These are phyloP conservation scores for Yamadazyma kitorensis DNA, from an alignment of 805 yeast species.

Conservation along the genomic window DNA sequence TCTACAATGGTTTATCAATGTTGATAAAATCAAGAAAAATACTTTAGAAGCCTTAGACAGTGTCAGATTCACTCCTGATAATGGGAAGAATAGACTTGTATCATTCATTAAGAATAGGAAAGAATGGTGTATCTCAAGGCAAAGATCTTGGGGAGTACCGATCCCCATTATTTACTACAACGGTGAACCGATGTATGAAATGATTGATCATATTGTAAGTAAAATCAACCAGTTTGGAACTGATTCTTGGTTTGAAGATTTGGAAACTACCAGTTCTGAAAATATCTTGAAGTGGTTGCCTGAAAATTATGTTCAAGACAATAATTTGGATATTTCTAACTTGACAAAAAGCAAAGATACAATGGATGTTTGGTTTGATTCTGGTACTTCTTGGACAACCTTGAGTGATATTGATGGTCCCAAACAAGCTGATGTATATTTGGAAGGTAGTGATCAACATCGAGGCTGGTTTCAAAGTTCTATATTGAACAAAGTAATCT, in stretches of 20 bases:
- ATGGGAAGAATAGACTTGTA: conserved; percentile 66
- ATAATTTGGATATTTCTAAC: conserved; percentile 38
- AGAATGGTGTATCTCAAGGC: conserved; percentile 98
- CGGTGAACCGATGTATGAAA: conserved; percentile 58
- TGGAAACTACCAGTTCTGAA: no score
- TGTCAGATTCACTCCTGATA: conserved; percentile 72
- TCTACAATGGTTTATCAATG: conserved; percentile 95
- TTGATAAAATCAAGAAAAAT: conserved; percentile 62
- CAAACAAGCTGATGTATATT: conserved; percentile 70
- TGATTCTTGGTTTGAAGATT: conserved; percentile 79
- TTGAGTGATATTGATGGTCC: no score
- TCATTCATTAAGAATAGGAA: conserved; percentile 74
- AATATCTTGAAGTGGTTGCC: conserved; percentile 74
- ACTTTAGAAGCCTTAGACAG: conserved; percentile 58
- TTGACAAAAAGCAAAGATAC: conserved; percentile 79
- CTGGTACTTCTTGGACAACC: conserved; percentile 88
- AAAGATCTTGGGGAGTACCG: conserved; percentile 97
- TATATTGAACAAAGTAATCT: conserved; percentile 67
- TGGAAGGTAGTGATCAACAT: conserved; percentile 98
- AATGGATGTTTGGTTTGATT: conserved; percentile 99
- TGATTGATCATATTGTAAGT: conserved; percentile 53
- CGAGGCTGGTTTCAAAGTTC: conserved; percentile 99
- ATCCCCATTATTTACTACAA: conserved; percentile 73
- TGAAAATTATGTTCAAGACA: neutral
- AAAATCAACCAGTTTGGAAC: conserved; percentile 60